phyloP scores from a whole-genome alignment of 176 grass and related monocot genomes.

The Hordeum vulgare region DNA sequence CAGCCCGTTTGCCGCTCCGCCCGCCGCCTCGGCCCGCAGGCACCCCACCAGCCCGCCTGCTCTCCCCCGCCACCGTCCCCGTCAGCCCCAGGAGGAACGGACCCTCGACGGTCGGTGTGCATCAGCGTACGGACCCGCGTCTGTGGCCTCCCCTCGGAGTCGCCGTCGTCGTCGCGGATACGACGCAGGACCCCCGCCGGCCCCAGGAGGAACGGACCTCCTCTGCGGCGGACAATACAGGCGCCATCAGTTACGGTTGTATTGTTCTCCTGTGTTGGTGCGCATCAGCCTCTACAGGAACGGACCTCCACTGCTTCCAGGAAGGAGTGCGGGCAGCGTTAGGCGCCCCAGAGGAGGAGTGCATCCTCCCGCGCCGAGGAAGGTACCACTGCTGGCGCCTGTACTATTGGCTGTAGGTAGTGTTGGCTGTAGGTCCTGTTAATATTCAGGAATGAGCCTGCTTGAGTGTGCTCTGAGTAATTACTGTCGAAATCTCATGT shows the following conservation, averaged over 20 bases:
- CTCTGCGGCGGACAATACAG: neutral
- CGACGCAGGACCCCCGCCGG: neutral
- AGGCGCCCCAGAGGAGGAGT: conserved; percentile 27
- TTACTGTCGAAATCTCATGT: no score
- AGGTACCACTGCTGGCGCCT: no score
- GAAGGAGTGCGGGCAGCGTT: conserved; percentile 24
- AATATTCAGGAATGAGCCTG: no score
- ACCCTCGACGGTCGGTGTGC: neutral
- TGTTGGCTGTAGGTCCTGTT: no score
- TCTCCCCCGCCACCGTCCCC: neutral
- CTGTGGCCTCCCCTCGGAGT: conserved; percentile 12
- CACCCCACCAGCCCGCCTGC: neutral
- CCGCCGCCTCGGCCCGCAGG: neutral
- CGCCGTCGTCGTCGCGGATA: neutral
- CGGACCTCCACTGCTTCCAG: no score
- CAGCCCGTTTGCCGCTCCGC: neutral
- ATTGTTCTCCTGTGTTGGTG: no score
- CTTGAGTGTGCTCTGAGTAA: no score
- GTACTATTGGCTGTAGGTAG: no score
- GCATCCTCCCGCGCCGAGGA: conserved; percentile 39
- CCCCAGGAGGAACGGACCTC: no score
- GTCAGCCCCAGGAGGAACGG: neutral
- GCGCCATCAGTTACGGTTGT: no score
- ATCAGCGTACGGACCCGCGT: neutral
- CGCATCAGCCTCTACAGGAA: no score